Conservation (phyloP, 805 yeast genomes). For the Candida incommunis region DNA sequence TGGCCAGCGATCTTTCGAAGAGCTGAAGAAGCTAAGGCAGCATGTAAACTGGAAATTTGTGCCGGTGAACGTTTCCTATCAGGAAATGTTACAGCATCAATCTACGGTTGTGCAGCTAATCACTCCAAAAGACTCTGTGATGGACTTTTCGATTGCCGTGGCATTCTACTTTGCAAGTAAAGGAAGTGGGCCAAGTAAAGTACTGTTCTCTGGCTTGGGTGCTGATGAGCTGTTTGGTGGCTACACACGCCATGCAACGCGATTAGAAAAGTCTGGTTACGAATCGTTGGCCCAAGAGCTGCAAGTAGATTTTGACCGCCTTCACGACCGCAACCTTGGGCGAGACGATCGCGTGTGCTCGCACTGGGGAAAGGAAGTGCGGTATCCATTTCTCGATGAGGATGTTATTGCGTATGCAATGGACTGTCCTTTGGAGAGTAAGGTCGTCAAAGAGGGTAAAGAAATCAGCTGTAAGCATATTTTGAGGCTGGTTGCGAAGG, state of each 20-base stretch:
- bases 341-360: slow-evolving; percentile 85
- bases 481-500: slow-evolving; percentile 47
- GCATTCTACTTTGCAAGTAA: slow-evolving; percentile 88
- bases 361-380: slow-evolving; percentile 75
- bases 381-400: slow-evolving; percentile 76
- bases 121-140: slow-evolving; percentile 76
- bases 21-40: slow-evolving; percentile 32
- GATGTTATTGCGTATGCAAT: slow-evolving; percentile 32
- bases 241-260: slow-evolving; percentile 56
- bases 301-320: slow-evolving; percentile 52
- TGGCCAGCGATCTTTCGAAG: slow-evolving; percentile 48
- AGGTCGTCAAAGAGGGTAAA: slow-evolving; percentile 24
- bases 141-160: slow-evolving; percentile 91
- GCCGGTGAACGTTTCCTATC: slow-evolving; percentile 62
- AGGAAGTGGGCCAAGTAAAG: slow-evolving; percentile 44
- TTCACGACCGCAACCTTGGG: slow-evolving; percentile 70
- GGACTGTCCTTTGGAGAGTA: slow-evolving; percentile 24
- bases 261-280: slow-evolving; percentile 19
- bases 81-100: slow-evolving; percentile 40
- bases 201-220: slow-evolving; percentile 82
- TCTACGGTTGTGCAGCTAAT: slow-evolving; percentile 48
- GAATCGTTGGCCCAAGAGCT: slow-evolving; percentile 43
- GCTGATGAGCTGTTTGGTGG: slow-evolving; percentile 98
- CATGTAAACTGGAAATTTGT: slow-evolving; percentile 32
- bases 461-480: slow-evolving; percentile 32